These are phyloP conservation scores for Fomitopsis serialis DNA, from an alignment of 768 basidiomycete genomes.

Conservation along the genomic window DNA sequence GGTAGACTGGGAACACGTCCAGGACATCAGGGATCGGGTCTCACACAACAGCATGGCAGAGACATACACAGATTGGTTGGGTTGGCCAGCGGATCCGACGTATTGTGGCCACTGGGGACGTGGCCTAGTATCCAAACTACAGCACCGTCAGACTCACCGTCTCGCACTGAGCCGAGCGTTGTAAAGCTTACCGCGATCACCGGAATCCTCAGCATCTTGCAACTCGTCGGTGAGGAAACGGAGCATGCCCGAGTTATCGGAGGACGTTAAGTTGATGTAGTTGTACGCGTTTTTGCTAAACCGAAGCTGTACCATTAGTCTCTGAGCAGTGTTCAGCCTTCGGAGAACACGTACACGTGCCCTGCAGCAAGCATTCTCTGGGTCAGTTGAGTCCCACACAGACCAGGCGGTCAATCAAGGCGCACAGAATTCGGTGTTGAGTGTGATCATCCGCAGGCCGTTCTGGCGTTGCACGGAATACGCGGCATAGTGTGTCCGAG, in stretches of 20 bases:
- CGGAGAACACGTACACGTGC: conserved; percentile 18
- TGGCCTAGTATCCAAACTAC: conserved; percentile 48
- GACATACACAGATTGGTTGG: conserved; percentile 60
- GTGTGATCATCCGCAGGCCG: conserved; percentile 63
- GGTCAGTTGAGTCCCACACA: conserved; percentile 33
- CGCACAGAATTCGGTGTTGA: conserved; percentile 79
- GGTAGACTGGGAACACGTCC: conserved; percentile 33
- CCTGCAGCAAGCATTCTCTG: conserved; percentile 5
- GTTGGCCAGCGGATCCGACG: conserved; percentile 51
- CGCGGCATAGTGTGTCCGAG: conserved; percentile 63
- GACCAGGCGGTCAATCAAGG: conserved; percentile 43
- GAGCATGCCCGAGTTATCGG: conserved; percentile 72
- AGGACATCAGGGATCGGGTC: neutral
- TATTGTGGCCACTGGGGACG: conserved; percentile 63
- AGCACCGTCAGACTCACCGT: conserved; percentile 1
- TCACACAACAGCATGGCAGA: neutral
- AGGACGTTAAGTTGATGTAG: conserved; percentile 66
- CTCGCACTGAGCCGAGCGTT: neutral
- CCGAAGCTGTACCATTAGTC: neutral
- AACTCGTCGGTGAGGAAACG: conserved; percentile 74
- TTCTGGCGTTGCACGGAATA: conserved; percentile 68
- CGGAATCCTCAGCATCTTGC: conserved; percentile 70
- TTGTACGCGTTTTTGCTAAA: conserved; percentile 65
- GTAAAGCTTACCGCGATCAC: conserved; percentile 52
- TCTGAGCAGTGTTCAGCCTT: too few relatives aligned